Conservation (phyloP, 2,329 filamentous ascomycete species). For the Alternaria tenuissima region DNA sequence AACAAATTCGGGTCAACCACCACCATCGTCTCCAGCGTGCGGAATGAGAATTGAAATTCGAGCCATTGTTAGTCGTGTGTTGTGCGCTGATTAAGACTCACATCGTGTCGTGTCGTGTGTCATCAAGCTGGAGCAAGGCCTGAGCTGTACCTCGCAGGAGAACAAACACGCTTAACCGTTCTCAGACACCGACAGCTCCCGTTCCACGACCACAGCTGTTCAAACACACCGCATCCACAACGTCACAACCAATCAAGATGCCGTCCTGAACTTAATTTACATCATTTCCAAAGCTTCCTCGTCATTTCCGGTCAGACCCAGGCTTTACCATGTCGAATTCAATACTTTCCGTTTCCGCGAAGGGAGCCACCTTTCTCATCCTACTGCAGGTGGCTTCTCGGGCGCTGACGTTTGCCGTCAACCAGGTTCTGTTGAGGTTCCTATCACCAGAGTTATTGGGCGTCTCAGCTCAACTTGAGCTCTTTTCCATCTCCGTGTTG, state of each 20-base stretch:
- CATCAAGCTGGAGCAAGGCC: slow-evolving; percentile 22
- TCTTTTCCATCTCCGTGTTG: slow-evolving; percentile 90
- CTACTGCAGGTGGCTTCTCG: slow-evolving; percentile 87
- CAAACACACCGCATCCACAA: slow-evolving; percentile 26
- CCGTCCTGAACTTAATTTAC: slow-evolving; percentile 16
- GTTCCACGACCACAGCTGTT: slow-evolving; percentile 30
- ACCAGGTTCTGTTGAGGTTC: slow-evolving; percentile 88
- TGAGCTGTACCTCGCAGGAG: slow-evolving; percentile 14
- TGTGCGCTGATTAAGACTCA: slow-evolving; percentile 11
- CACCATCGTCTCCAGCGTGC: slow-evolving; percentile 38
- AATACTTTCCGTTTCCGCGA: slow-evolving; percentile 61
- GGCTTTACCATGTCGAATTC: slow-evolving; percentile 40
- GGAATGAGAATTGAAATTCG: slow-evolving; percentile 5
- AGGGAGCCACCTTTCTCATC: slow-evolving; percentile 85
- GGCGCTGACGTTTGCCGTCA: slow-evolving; percentile 86
- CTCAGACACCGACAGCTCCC: slow-evolving; percentile 27
- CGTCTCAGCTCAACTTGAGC: slow-evolving; percentile 86
- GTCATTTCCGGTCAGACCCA: slow-evolving; percentile 13
- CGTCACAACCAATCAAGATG: slow-evolving; percentile 35
- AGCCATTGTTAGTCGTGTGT: slow-evolving; percentile 27
- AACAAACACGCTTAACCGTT: slow-evolving; percentile 31
- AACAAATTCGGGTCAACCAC: slow-evolving; percentile 42
- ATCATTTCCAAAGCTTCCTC: slow-evolving; percentile 15
- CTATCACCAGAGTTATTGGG: slow-evolving; percentile 86
- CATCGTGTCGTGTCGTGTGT: slow-evolving; percentile 37